Evolutionary conservation across 441 rosid genomes (phyloP).

Genomic region (Biscutella laevigata): DNA sequence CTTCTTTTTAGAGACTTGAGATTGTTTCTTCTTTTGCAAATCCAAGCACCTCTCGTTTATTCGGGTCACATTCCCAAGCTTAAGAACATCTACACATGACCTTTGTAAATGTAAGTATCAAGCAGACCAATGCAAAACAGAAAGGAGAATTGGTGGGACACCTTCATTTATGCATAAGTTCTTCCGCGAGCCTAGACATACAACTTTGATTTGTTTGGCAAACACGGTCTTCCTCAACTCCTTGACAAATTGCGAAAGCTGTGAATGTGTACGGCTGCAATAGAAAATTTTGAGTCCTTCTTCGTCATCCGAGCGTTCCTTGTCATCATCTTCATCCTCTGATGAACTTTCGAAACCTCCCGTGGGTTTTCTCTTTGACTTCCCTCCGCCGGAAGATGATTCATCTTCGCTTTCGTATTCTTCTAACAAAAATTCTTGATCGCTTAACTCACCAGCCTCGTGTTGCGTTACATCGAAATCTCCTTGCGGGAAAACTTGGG

Average conservation of each 20-base stretch:
- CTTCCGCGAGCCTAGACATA: constrained; percentile 77
- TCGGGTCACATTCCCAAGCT: constrained; percentile 47
- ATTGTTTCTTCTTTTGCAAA: constrained; percentile 62
- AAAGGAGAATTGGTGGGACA: constrained; percentile 13
- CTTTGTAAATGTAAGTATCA: constrained; percentile 12
- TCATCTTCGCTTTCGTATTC: constrained; percentile 78
- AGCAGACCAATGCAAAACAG: neutral
- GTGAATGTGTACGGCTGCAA: constrained; percentile 92
- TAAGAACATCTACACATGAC: constrained; percentile 52
- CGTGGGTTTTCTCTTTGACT: constrained; percentile 51
- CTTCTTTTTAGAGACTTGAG: constrained; percentile 56
- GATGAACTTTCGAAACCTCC: constrained; percentile 40
- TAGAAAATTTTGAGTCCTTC: constrained; percentile 58
- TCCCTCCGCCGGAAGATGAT: constrained; percentile 25
- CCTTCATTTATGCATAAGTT: constrained; percentile 85
- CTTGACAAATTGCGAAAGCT: constrained; percentile 79
- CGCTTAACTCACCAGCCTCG: constrained; percentile 30
- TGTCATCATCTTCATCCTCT: constrained; percentile 56
- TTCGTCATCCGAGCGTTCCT: constrained; percentile 23
- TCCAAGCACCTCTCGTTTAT: constrained; percentile 86
- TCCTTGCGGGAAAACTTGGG: constrained; percentile 22
- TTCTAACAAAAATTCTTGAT: constrained; percentile 64
- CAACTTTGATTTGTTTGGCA: constrained; percentile 41
- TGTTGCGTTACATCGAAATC: constrained; percentile 18
- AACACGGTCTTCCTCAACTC: constrained; percentile 74